Percentiles rank a stretch among this genome's conserved stretches.
phyloP scores from a whole-genome alignment of 805 yeast species.

The Dipodascus albidus region DNA sequence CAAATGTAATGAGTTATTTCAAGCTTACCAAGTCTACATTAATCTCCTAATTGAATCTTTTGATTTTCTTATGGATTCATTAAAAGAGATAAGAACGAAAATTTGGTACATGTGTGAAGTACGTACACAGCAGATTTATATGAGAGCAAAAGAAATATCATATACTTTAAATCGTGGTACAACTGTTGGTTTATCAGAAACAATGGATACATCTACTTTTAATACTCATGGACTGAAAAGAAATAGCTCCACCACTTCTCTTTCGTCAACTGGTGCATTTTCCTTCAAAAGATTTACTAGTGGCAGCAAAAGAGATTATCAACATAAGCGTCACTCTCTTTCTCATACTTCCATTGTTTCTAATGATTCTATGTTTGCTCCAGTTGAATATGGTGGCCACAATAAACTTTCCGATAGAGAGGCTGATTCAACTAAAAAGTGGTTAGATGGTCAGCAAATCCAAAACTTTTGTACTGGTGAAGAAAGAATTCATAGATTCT shows the following conservation, averaged over 20 bases:
- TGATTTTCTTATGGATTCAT: slow-evolving; percentile 4
- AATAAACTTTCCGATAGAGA: slow-evolving; percentile 26
- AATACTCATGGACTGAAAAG: slow-evolving; percentile 3
- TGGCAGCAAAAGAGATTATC: slow-evolving; percentile 13
- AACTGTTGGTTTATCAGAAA: slow-evolving; percentile 2
- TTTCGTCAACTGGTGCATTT: slow-evolving; percentile 11
- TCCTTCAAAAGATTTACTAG: slow-evolving; percentile 15
- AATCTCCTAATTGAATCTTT: slow-evolving; percentile 6
- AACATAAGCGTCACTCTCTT: slow-evolving; percentile 17
- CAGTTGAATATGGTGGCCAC: slow-evolving; percentile 18
- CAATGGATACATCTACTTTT: neutral
- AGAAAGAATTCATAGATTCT: slow-evolving; percentile 26
- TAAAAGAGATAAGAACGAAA: slow-evolving; percentile 15
- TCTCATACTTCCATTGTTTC: slow-evolving; percentile 2
- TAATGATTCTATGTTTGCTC: slow-evolving; percentile 22
- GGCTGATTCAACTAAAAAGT: slow-evolving; percentile 21
- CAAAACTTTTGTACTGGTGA: slow-evolving; percentile 26
- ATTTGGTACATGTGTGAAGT: slow-evolving; percentile 19
- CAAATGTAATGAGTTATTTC: neutral
- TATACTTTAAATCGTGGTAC: slow-evolving; percentile 10
- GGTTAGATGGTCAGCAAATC: slow-evolving; percentile 21
- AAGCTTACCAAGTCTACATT: slow-evolving; percentile 10
- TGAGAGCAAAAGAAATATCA: slow-evolving; percentile 19
- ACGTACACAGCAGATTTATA: slow-evolving; percentile 14
- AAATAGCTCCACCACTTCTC: neutral